Evolutionary conservation across 2,329 filamentous ascomycete genomes (phyloP).

Genomic region (Trichoderma semiorbis): DNA sequence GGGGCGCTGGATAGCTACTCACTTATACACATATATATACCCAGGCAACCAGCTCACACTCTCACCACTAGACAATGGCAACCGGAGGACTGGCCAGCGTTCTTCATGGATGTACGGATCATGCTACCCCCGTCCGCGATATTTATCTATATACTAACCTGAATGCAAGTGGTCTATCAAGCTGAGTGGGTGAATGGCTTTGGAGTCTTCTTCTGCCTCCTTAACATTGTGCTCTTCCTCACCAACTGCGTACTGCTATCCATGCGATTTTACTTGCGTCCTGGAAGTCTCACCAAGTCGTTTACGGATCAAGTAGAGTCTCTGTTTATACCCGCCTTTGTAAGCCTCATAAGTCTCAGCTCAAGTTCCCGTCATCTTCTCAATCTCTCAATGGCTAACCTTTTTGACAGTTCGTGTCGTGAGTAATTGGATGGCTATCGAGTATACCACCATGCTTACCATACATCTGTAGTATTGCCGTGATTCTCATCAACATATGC

Average conservation of each 20-base stretch:
- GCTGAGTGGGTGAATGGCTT: constrained; percentile 56
- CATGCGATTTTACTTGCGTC: constrained; percentile 65
- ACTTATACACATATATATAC: neutral
- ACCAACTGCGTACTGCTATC: constrained; percentile 62
- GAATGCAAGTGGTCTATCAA: constrained; percentile 8
- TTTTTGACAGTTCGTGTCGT: constrained; percentile 41
- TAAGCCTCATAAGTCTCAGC: constrained; percentile 24
- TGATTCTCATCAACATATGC: constrained; percentile 73
- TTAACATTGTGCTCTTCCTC: constrained; percentile 62
- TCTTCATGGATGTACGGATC: constrained; percentile 33
- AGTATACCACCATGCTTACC: neutral
- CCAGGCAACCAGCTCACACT: neutral
- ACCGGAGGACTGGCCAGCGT: constrained; percentile 56
- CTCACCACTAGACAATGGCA: constrained; percentile 39
- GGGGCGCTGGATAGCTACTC: no score
- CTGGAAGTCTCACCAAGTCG: constrained; percentile 66
- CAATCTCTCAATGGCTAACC: neutral
- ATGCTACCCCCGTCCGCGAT: neutral
- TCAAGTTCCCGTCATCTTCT: neutral
- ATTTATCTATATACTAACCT: neutral
- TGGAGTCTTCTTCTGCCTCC: constrained; percentile 58
- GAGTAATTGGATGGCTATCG: constrained; percentile 23
- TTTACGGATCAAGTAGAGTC: constrained; percentile 76
- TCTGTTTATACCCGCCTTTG: constrained; percentile 69
- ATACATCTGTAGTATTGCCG: constrained; percentile 50